These are phyloP conservation scores for Leptographium radiaticola DNA, from an alignment of 2,329 filamentous ascomycete species.

Conservation along the genomic window DNA sequence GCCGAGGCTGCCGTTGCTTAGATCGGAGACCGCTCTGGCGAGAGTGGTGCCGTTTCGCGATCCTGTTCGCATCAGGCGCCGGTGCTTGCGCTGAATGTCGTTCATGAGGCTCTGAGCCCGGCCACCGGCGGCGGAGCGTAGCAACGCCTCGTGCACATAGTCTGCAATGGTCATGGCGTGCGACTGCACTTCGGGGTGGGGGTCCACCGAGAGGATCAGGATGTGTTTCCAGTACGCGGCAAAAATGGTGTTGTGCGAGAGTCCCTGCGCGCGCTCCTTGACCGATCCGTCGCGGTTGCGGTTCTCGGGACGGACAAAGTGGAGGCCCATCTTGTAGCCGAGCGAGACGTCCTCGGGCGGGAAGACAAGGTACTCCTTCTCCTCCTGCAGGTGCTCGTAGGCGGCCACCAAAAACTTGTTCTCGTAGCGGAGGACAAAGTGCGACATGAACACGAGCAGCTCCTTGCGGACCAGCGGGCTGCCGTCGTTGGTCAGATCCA, in stretches of 20 bases:
- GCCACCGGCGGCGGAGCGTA: slow-evolving; percentile 62
- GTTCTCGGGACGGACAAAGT: slow-evolving; percentile 44
- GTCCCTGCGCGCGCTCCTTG: slow-evolving; percentile 40
- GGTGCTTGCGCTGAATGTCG: slow-evolving; percentile 48
- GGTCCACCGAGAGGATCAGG: slow-evolving; percentile 81
- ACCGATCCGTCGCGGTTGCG: slow-evolving; percentile 45
- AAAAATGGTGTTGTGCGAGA: slow-evolving; percentile 82
- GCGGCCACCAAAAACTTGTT: slow-evolving; percentile 85
- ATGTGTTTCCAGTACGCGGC: slow-evolving; percentile 91
- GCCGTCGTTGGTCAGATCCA: slow-evolving; percentile 87
- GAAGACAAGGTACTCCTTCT: slow-evolving; percentile 54
- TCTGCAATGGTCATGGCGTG: slow-evolving; percentile 80
- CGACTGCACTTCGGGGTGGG: slow-evolving; percentile 82
- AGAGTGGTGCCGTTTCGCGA: background rate
- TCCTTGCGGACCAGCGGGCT: slow-evolving; percentile 92
- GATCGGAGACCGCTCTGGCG: background rate
- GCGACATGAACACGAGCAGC: slow-evolving; percentile 83
- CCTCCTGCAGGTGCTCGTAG: slow-evolving; percentile 79
- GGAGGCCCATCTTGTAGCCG: slow-evolving; percentile 48
- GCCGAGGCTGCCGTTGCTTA: background rate
- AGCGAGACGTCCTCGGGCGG: slow-evolving; percentile 36
- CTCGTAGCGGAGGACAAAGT: slow-evolving; percentile 80
- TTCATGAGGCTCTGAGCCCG: slow-evolving; percentile 61
- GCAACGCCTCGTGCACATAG: slow-evolving; percentile 63
- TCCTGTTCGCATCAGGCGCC: slow-evolving; percentile 25